Base-by-base conservation (phyloP, 2,329 filamentous ascomycete species). In the Aureobasidium sp. region DNA sequence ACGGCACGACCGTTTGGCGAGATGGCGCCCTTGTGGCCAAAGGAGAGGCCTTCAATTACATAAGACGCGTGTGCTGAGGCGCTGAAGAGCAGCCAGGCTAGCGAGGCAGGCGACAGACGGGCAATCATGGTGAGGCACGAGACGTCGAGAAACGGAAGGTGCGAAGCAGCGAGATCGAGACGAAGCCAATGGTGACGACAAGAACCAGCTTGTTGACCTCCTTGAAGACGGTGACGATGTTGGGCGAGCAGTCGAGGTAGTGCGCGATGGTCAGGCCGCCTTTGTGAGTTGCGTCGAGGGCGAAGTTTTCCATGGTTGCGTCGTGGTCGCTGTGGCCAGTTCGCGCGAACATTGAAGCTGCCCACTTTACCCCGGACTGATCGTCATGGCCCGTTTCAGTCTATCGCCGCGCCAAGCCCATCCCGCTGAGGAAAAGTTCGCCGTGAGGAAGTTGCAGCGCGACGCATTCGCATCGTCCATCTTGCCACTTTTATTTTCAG, bases 21-120 rank as follows among this genome's bases (percentile, higher is more conserved):
- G 77, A 94, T 84, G 67, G 67, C 83, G 68, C 81, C 80, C 64
- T 83, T 82, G 70, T 89, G 83, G 41, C 91, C 91, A 73, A 95
- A 95, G 73, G 89, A 92, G 53, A 91, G 81, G 20, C 64, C 60
- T 45, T 72, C 70, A 36, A 73, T 63, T 17, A 70, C 64, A 51
- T 66, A 64, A 27, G 69, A 66, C 5, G 70, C 68, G 14, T 68
- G 66, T 22, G 67, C 67, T 5, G 68, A 61, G 34, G 64, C 64
- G 22, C 66, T 63, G 51, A 69, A 62, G 34, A 71, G 68, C 41
- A 70, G 63, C 47, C 64, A 68, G 17, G 65, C 60, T 42, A 68
- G 49, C 25, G 68, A 63, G 12, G 62, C 34, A 17, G 44, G 45
- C 9, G 62, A 51, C 5, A 62, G 25, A 12, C 31, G 44, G 17